Percentiles rank a stretch among this genome's conserved stretches.
Evolutionary conservation across 805 yeast genomes (phyloP).

Genomic region (Cyberlindnera saturnus): DNA sequence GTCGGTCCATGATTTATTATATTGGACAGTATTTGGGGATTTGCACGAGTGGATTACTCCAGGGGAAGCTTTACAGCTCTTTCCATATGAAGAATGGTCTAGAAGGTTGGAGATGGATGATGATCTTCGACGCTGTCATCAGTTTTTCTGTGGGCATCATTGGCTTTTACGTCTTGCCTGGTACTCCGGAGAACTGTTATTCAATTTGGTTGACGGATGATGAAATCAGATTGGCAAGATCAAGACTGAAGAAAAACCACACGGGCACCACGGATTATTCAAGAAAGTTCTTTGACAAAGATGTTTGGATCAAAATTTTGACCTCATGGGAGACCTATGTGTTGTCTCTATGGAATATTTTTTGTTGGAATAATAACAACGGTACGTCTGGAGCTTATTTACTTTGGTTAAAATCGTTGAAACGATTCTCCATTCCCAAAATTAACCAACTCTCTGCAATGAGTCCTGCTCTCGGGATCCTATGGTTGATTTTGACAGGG

Average conservation of each 20-base stretch:
- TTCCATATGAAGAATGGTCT: slow-evolving; percentile 40
- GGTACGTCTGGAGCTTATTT: slow-evolving; percentile 36
- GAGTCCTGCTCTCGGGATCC: slow-evolving; percentile 29
- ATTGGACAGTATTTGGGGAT: slow-evolving; percentile 33
- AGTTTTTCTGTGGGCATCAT: slow-evolving; percentile 24
- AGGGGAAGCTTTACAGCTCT: slow-evolving; percentile 44
- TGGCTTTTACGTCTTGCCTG: slow-evolving; percentile 39
- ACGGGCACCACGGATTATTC: slow-evolving; percentile 23
- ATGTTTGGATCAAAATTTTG: slow-evolving; percentile 48
- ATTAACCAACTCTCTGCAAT: slow-evolving; percentile 38
- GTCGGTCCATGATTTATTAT: slow-evolving; percentile 56
- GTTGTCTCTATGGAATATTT: slow-evolving; percentile 43
- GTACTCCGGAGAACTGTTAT: slow-evolving; percentile 56
- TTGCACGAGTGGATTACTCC: slow-evolving; percentile 16
- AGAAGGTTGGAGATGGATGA: slow-evolving; percentile 65
- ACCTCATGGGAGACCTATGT: slow-evolving; percentile 55
- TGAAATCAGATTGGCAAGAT: slow-evolving; percentile 49
- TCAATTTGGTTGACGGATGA: slow-evolving; percentile 50
- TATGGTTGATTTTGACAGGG: slow-evolving; percentile 7
- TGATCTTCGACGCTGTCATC: slow-evolving; percentile 57
- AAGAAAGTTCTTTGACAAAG: slow-evolving; percentile 32
- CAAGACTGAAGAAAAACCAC: slow-evolving; percentile 32
- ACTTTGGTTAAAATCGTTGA: slow-evolving; percentile 45
- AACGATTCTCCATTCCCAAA: slow-evolving; percentile 30
- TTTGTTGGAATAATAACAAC: slow-evolving; percentile 52